phyloP scores from a whole-genome alignment of 1,139 yeast species.

The Saccharomyces hybrid region DNA sequence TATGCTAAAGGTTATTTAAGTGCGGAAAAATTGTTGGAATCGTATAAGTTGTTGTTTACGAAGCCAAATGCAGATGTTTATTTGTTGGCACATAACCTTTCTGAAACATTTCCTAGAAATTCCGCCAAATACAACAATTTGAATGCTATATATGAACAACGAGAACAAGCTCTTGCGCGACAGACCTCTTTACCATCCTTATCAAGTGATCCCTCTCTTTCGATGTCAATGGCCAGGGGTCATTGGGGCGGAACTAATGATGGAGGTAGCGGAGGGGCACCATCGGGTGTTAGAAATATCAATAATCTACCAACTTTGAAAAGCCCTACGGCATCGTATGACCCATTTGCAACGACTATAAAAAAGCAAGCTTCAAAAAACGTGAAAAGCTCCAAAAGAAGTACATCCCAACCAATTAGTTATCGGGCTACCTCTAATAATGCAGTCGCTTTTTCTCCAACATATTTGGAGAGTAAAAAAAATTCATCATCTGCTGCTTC shows the following conservation, averaged over 20 bases:
- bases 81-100: slow-evolving; percentile 47
- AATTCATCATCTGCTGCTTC: slow-evolving; percentile 6
- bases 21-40: slow-evolving; percentile 42
- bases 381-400: slow-evolving; percentile 4
- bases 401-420: slow-evolving; percentile 1
- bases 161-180: slow-evolving; percentile 23
- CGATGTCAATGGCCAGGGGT: slow-evolving; percentile 11
- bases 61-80: slow-evolving; percentile 42
- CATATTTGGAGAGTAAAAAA: slow-evolving; percentile 6
- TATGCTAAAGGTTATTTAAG: slow-evolving; percentile 42
- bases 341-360: slow-evolving; percentile 13
- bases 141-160: slow-evolving; percentile 26
- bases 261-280: slow-evolving; percentile 27
- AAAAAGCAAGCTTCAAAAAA: neutral
- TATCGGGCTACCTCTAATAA: slow-evolving; percentile 3
- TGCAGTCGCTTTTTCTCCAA: slow-evolving; percentile 8
- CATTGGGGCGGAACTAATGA: neutral
- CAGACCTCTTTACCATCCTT: slow-evolving; percentile 48
- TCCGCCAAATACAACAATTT: slow-evolving; percentile 33
- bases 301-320: slow-evolving; percentile 25
- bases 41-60: slow-evolving; percentile 48
- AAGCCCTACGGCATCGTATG: slow-evolving; percentile 16
- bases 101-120: slow-evolving; percentile 43
- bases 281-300: slow-evolving; percentile 5
- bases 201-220: slow-evolving; percentile 30